Evolutionary conservation across 192 early-diverging fungal genomes (phyloP).

Genomic region (Linnemannia schmuckeri): DNA sequence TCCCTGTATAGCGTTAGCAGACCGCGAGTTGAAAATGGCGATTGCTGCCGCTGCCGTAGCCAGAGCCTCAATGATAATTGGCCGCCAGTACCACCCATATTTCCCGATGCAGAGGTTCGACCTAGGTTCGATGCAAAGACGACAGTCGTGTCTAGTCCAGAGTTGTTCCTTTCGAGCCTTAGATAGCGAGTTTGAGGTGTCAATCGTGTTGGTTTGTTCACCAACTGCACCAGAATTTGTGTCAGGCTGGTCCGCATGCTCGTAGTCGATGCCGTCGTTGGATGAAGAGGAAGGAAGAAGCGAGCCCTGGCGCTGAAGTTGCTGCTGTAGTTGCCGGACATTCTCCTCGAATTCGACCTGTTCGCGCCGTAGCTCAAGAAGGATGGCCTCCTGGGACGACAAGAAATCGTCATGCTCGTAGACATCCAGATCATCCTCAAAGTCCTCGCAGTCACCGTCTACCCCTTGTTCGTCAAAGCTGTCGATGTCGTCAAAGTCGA

Average conservation of each 20-base stretch:
- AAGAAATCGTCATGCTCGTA: constrained; percentile 47
- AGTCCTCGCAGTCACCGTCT: constrained; percentile 37
- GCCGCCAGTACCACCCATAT: constrained; percentile 35
- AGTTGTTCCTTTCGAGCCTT: background rate
- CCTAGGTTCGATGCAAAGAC: constrained; percentile 28
- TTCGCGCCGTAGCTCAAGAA: constrained; percentile 49
- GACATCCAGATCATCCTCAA: constrained; percentile 30
- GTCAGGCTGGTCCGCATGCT: background rate
- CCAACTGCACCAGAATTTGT: background rate
- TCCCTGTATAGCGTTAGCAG: background rate
- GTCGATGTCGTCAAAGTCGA: constrained; percentile 27
- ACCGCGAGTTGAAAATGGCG: constrained; percentile 13
- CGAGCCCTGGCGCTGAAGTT: constrained; percentile 38
- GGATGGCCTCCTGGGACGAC: constrained; percentile 44
- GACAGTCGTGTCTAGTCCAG: background rate
- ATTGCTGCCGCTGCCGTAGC: constrained; percentile 49
- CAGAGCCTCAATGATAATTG: constrained; percentile 29
- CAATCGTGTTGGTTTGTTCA: background rate
- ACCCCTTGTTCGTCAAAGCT: constrained; percentile 23
- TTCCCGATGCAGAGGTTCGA: constrained; percentile 33
- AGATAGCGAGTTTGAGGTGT: background rate
- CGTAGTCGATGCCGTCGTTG: constrained; percentile 10
- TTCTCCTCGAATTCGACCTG: constrained; percentile 56
- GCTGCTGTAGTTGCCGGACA: constrained; percentile 43
- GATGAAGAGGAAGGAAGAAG: constrained; percentile 19